Evolutionary conservation across 352 stramenopile genomes (phyloP), one percentile per base, ranked within the genome.

Genomic region (Globisporangium solare): DNA sequence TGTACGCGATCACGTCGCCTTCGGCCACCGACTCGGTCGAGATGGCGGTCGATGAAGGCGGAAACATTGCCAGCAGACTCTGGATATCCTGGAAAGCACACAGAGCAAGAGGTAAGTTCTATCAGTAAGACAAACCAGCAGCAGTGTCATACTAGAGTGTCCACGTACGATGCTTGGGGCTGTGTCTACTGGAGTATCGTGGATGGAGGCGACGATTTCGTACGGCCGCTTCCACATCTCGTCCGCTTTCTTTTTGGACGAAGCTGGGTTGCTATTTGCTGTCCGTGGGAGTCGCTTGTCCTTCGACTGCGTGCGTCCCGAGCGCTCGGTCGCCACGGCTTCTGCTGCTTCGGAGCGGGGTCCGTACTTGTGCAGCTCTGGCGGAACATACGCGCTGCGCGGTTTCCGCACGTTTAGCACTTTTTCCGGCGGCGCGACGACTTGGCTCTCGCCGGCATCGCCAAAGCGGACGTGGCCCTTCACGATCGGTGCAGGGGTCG

Each of bases 201-300:
- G 68, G 46, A 92, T 84, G 32, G 64, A 78, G 4, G 83, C 76
- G 15, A 92, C 61, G 13, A 92, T 79, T 61, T 90, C 73, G 55
- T 92, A 92, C 50, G 83, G 80, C 5, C 83, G 78, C 60, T 90
- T 90, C 83, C 83, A 92, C 60, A 74, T 73, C 50, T 88, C 79
- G 43, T 77, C 64, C 39, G 71, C 64, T 22, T 69, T 63, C 24
- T 67, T 55, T 55, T 39, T 70, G 58, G 13, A 27, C 24, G 13
- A 31, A 54, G 31, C 10, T 31, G 24, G 46, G 27, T 35, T 35
- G 7, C 27, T 6, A 35, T 35, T 35, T 35, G 27, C 5, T 35
- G 27, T 10, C 27, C 10, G 27, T 11, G 41, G 22, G 20, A 47
- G 5, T 21, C 17, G 5, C 37, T 42, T 42, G 20, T 17, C 18